Evolutionary conservation across 257 asterid species (phyloP).

Genomic region (Leonotis leonurus): DNA sequence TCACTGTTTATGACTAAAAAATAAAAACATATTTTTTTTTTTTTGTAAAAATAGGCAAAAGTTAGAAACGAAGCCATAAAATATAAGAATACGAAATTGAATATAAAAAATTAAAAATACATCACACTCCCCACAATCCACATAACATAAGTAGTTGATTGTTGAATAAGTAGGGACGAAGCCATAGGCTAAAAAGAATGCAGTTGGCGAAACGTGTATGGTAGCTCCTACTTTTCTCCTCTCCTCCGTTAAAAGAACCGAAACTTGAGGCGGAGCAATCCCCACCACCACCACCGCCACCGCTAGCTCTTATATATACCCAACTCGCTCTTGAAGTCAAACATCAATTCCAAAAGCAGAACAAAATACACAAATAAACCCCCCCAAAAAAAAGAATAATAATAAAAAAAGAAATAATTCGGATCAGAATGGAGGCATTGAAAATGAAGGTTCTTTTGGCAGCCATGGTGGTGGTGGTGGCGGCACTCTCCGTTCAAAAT

Average conservation of each 20-base stretch:
- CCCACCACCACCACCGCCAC: background rate
- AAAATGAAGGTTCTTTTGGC: constrained; percentile 32
- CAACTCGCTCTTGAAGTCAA: background rate
- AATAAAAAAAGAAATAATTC: background rate
- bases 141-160: too few species aligned
- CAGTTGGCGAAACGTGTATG: background rate
- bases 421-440: constrained; percentile 41
- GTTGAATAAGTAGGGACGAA: too few species aligned
- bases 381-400: background rate
- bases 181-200: background rate
- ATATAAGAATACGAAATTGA: too few species aligned
- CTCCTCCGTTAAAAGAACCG: background rate
- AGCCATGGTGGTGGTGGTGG: constrained; percentile 25
- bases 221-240: background rate
- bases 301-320: background rate
- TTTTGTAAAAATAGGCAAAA: too few species aligned
- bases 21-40: too few species aligned
- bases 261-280: background rate
- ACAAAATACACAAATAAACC: background rate
- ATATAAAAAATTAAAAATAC: too few species aligned
- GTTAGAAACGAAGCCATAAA: too few species aligned
- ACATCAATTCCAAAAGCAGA: background rate
- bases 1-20: too few species aligned
- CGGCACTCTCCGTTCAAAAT: constrained; percentile 28
- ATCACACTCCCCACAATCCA: too few species aligned